Percentiles rank a stretch among this genome's conserved stretches.
Conservation (phyloP, 495 filamentous ascomycete genomes). For the Cladorrhinum samala region DNA sequence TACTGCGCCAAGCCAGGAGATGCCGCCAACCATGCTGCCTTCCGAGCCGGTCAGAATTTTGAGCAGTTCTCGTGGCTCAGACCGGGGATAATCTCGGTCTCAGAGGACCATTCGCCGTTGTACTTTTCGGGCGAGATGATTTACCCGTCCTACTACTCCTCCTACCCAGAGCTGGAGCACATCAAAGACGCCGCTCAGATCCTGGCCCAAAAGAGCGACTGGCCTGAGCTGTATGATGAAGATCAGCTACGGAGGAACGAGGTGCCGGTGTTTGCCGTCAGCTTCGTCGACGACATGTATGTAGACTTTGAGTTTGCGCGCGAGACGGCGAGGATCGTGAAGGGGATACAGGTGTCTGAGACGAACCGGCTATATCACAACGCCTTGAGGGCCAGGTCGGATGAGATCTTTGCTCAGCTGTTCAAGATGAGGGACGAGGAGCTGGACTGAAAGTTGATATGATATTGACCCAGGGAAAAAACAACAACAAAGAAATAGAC, state of each 20-base stretch:
- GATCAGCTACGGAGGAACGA: slow-evolving; percentile 66
- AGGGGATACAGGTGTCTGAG: slow-evolving; percentile 70
- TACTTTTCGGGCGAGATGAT: slow-evolving; percentile 93
- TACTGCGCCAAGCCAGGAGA: slow-evolving; percentile 58
- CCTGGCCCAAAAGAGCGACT: slow-evolving; percentile 59
- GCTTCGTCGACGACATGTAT: slow-evolving; percentile 92
- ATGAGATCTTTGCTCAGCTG: slow-evolving; percentile 65
- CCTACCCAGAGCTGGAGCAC: slow-evolving; percentile 62
- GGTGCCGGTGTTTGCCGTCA: slow-evolving; percentile 83
- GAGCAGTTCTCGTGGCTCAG: neutral
- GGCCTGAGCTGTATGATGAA: slow-evolving; percentile 71
- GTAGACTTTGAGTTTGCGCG: slow-evolving; percentile 69
- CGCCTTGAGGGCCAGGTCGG: slow-evolving; percentile 62
- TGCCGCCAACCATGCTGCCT: neutral
- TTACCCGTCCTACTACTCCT: slow-evolving; percentile 73
- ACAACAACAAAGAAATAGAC: too few relatives aligned
- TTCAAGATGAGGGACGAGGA: slow-evolving; percentile 65
- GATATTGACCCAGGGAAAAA: neutral
- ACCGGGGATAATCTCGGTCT: neutral
- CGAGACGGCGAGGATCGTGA: slow-evolving; percentile 69
- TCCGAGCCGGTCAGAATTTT: neutral
- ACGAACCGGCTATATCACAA: slow-evolving; percentile 87
- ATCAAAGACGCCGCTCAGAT: slow-evolving; percentile 61
- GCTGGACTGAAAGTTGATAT: slow-evolving; percentile 49
- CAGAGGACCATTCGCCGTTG: slow-evolving; percentile 41